Evolutionary conservation across 2,329 filamentous ascomycete species (phyloP).

Genomic region (Fusarium sp.): DNA sequence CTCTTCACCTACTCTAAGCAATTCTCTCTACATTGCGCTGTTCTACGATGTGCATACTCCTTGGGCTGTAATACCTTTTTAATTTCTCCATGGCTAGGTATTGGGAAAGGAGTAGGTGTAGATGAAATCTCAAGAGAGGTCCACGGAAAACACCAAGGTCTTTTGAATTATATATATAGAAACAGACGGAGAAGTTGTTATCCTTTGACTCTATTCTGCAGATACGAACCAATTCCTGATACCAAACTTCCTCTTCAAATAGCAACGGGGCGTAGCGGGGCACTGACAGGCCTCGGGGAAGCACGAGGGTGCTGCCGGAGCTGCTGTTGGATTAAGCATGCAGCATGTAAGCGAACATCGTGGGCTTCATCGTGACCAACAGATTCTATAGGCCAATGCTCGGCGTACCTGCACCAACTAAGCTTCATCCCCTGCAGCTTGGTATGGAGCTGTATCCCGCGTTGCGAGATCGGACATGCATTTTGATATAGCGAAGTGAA

Average conservation of each 20-base stretch:
- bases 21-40: not conserved
- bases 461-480: not conserved
- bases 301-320: constrained; percentile 38
- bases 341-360: constrained; percentile 33
- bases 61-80: no score
- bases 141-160: not conserved
- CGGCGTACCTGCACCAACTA: constrained; percentile 42
- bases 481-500: not conserved
- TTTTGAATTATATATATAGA: not conserved
- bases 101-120: no score
- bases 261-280: constrained; percentile 34
- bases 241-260: constrained; percentile 15
- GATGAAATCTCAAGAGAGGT: not conserved
- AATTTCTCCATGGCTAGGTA: not conserved
- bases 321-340: constrained; percentile 37
- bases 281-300: constrained; percentile 37
- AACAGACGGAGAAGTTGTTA: not conserved
- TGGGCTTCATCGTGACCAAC: constrained; percentile 18
- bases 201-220: not conserved
- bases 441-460: constrained; percentile 24
- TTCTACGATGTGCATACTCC: not conserved
- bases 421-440: constrained; percentile 28
- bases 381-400: constrained; percentile 25
- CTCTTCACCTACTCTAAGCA: not conserved
- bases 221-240: not conserved